phyloP scores from a whole-genome alignment of 495 filamentous ascomycete species.

The Bryoglossum gracile region DNA sequence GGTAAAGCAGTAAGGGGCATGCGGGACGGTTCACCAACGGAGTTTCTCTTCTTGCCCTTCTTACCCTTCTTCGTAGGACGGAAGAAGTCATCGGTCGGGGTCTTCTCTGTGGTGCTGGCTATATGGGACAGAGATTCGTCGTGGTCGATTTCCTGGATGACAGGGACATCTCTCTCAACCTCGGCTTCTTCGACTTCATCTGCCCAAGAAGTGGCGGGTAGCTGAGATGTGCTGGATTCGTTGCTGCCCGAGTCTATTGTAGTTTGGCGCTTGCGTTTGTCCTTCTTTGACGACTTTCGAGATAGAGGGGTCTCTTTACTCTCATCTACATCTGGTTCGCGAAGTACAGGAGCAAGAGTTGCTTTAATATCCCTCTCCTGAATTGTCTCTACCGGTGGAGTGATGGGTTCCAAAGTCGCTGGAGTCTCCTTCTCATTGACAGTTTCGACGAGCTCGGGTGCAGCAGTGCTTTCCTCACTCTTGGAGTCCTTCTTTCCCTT shows the following conservation, averaged over 20 bases:
- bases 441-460: too few relatives aligned
- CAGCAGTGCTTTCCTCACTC: conserved; percentile 19
- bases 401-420: neutral
- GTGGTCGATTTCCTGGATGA: conserved; percentile 24
- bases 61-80: conserved; percentile 25
- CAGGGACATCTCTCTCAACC: conserved; percentile 15
- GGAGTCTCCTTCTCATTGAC: conserved; percentile 8
- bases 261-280: conserved; percentile 28
- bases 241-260: conserved; percentile 7
- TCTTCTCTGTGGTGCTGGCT: conserved; percentile 16
- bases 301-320: conserved; percentile 19
- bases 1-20: neutral
- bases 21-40: neutral
- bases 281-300: conserved; percentile 20
- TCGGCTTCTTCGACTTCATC: conserved; percentile 24
- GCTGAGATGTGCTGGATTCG: neutral
- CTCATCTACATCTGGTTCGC: conserved; percentile 10
- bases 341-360: neutral
- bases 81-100: conserved; percentile 18
- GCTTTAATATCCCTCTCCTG: conserved; percentile 16
- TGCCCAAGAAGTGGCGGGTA: conserved; percentile 21
- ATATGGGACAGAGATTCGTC: conserved; percentile 24
- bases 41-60: conserved; percentile 21
- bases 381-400: neutral
- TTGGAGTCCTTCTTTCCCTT: conserved; percentile 15